Percentiles rank a stretch among this genome's conserved stretches.
These are phyloP conservation scores for Citrullus mucosospermus DNA, from an alignment of 306 rosid genomes.

Conservation along the genomic window DNA sequence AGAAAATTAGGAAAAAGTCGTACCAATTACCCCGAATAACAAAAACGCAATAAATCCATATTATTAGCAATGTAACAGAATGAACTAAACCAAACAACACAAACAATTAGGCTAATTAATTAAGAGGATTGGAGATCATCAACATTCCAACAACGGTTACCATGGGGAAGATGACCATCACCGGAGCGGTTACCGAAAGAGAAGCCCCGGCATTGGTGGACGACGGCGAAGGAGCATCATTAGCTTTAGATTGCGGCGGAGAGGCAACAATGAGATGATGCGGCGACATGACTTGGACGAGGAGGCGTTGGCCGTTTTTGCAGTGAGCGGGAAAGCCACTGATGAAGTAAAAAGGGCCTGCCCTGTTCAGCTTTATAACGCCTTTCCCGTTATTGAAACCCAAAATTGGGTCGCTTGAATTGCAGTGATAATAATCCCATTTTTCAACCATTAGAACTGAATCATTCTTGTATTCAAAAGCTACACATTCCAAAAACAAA, in stretches of 20 bases:
- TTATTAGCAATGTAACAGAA: no score
- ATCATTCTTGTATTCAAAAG: conserved; percentile 66
- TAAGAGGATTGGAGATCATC: background rate
- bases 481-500: conserved; percentile 7
- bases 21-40: no score
- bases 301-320: conserved; percentile 46
- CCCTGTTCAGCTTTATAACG: conserved; percentile 40
- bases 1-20: no score
- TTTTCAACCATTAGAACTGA: conserved; percentile 63
- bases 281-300: conserved; percentile 55
- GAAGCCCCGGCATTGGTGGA: conserved; percentile 13
- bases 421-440: conserved; percentile 56
- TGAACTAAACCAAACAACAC: background rate
- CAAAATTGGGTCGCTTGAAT: conserved; percentile 39
- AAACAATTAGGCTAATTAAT: background rate
- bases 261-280: conserved; percentile 11
- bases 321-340: conserved; percentile 56
- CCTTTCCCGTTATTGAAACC: conserved; percentile 56
- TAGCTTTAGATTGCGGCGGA: conserved; percentile 24
- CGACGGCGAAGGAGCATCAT: conserved; percentile 19
- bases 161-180: conserved; percentile 12
- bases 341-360: conserved; percentile 67
- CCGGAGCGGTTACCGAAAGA: conserved; percentile 13
- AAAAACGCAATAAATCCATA: no score
- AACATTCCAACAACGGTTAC: conserved; percentile 10